Percentiles rank a stretch among this genome's conserved stretches.
Evolutionary conservation across 257 asterid species (phyloP).

Genomic region (Lavandula angustifolia): DNA sequence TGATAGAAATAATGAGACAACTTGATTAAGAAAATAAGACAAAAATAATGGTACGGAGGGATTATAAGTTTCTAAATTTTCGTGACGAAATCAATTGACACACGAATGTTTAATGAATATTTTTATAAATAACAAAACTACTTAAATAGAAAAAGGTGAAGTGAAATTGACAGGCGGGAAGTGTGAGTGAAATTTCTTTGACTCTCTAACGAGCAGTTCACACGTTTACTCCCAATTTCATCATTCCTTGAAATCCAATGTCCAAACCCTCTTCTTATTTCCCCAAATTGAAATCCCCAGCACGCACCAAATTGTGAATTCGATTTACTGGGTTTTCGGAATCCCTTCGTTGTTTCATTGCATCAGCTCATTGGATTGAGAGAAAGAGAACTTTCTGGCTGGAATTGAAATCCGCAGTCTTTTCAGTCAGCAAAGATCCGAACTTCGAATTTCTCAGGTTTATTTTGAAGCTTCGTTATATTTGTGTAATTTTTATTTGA

Average conservation of each 20-base stretch:
- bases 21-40: too few species aligned
- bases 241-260: slow-evolving; percentile 19
- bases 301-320: background rate
- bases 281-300: slow-evolving; percentile 8
- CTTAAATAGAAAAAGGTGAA: too few species aligned
- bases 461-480: slow-evolving; percentile 27
- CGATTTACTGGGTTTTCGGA: background rate
- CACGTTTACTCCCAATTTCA: slow-evolving; percentile 14
- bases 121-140: too few species aligned
- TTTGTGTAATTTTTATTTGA: slow-evolving; percentile 14
- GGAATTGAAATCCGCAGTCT: background rate
- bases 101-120: too few species aligned
- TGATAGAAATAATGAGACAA: too few species aligned
- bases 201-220: slow-evolving; percentile 21
- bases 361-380: background rate
- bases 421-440: background rate
- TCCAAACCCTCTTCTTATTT: background rate
- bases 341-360: background rate
- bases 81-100: too few species aligned
- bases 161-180: too few species aligned
- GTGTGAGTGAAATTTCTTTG: background rate
- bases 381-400: background rate
- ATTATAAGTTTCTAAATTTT: too few species aligned
- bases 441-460: background rate
- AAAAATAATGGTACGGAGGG: too few species aligned